Percentiles rank a stretch among this genome's conserved stretches.
These are phyloP conservation scores for Ceratocystis papillata DNA, from an alignment of 2,329 filamentous ascomycete genomes.

Conservation along the genomic window DNA sequence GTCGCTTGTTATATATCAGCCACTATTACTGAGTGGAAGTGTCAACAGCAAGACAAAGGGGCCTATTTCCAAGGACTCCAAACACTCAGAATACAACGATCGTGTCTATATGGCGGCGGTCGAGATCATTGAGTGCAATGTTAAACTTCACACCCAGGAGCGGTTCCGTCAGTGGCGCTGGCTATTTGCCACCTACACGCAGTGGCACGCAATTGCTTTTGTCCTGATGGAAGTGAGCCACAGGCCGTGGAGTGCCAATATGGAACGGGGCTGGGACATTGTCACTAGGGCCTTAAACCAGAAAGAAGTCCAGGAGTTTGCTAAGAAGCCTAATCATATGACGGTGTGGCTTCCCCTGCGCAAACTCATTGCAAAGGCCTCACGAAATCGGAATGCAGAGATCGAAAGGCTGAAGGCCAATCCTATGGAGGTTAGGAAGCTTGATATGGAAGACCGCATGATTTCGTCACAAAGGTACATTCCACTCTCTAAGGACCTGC, in stretches of 20 bases:
- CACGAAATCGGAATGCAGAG: constrained; percentile 42
- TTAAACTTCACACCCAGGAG: constrained; percentile 52
- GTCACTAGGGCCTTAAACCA: constrained; percentile 35
- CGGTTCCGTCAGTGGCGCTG: constrained; percentile 39
- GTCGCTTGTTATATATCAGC: constrained; percentile 67
- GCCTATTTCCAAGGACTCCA: constrained; percentile 3
- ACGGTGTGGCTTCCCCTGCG: constrained; percentile 45
- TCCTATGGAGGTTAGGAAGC: constrained; percentile 38
- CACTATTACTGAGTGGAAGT: constrained; percentile 51
- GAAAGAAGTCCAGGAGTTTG: constrained; percentile 35
- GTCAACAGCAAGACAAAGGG: constrained; percentile 40
- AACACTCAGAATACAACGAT: constrained; percentile 45
- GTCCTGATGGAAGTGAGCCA: constrained; percentile 39
- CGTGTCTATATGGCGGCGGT: constrained; percentile 61
- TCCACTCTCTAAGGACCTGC: constrained; percentile 37
- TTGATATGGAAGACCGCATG: constrained; percentile 41
- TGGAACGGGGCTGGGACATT: constrained; percentile 42
- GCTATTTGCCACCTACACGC: constrained; percentile 42
- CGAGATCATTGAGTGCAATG: constrained; percentile 60
- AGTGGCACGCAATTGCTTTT: constrained; percentile 43
- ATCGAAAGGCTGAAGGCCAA: constrained; percentile 40
- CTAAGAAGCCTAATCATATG: constrained; percentile 38
- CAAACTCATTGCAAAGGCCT: constrained; percentile 44
- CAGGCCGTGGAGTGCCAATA: constrained; percentile 40
- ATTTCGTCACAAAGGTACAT: constrained; percentile 39